Base-by-base conservation (phyloP, 768 basidiomycete species). In the Leccinum arenicola region DNA sequence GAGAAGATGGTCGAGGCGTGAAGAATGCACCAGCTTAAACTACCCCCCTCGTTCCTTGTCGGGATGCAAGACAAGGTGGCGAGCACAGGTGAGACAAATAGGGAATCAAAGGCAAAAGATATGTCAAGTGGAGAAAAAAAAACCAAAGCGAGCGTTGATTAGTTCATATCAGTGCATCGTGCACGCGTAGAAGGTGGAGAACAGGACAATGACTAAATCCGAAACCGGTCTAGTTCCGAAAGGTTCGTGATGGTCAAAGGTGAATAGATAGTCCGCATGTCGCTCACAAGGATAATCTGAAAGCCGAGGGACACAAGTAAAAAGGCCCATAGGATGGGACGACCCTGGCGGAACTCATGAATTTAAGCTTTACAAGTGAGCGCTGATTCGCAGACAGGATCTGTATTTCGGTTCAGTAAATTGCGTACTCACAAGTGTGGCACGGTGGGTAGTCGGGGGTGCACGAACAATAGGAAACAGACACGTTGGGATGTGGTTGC, bases 221-320 rank as follows among this genome's bases (percentile, higher is more conserved):
- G 73, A 74, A 73, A 73, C 73, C 72, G 71, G 70, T 66, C 64
- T 73, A 74, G 72, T 61, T 68, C 70, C 71, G 70, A 64, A 59
- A 57, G 54, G n/a, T 56, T 45, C 48, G 58, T 54, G 59, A 49
- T 36, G 53, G 51, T 48, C 50, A 47, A 45, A 57, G 53, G 56
- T 63, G 57, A 51, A 67, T 61, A 56, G 65, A 69, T 69, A 51
- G 58, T 38, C 54, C 58, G 57, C 50, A 53, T 62, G 53, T 55
- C 54, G 62, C 58, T 65, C 70, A 59, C 56, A 35, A 60, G 43
- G 50, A 50, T 21, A 48, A 25, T 7, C 8, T 59, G 57, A 25
- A 56, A 51, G 56, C 54, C 52, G 54, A 31, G 47, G 57, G 6
- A 45, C 23, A 45, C 36, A 31, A 50, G 53, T 27, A 65, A 59